Evolutionary conservation across 2,329 filamentous ascomycete genomes (phyloP).

Genomic region (Ustulina deusta): DNA sequence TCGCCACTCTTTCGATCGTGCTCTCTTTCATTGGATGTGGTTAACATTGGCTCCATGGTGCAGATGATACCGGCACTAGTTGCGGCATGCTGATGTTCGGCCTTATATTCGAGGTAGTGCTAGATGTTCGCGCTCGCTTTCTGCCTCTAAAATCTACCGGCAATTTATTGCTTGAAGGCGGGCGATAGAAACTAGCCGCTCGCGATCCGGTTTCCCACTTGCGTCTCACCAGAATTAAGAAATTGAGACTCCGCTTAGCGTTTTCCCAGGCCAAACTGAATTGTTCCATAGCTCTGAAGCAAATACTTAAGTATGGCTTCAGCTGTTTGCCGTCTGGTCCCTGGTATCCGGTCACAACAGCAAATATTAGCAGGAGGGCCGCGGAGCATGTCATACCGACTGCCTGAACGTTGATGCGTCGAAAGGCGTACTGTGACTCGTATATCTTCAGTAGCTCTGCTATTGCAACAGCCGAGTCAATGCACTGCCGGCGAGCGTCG

Average conservation of each 20-base stretch:
- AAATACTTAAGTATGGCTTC: slow-evolving; percentile 31
- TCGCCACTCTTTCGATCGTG: too few relatives aligned
- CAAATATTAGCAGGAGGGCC: slow-evolving; percentile 37
- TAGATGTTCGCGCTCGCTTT: slow-evolving; percentile 2
- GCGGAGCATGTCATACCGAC: slow-evolving; percentile 40
- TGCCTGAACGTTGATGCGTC: slow-evolving; percentile 38
- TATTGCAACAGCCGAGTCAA: slow-evolving; percentile 44
- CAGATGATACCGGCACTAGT: background rate
- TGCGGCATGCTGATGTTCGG: background rate
- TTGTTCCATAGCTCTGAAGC: slow-evolving; percentile 40
- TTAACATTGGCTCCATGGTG: background rate
- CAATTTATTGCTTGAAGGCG: background rate
- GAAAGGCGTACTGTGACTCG: slow-evolving; percentile 34
- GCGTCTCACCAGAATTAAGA: slow-evolving; percentile 31
- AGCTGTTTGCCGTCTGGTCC: slow-evolving; percentile 31
- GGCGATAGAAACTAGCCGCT: background rate
- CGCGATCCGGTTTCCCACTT: slow-evolving; percentile 29
- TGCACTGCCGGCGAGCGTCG: slow-evolving; percentile 26
- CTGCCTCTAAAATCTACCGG: slow-evolving; percentile 5
- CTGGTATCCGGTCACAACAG: slow-evolving; percentile 29
- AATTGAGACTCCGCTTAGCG: slow-evolving; percentile 34
- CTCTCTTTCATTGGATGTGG: too few relatives aligned
- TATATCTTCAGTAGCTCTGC: slow-evolving; percentile 38
- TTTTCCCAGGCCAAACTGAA: slow-evolving; percentile 38
- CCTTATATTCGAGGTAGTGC: background rate